A percentile compares a stretch with the other conserved stretches of the same genome.
These are phyloP conservation scores for Ecytonucleospora hepatopenaei DNA, from an alignment of 371 early-diverging fungal genomes.

Conservation along the genomic window DNA sequence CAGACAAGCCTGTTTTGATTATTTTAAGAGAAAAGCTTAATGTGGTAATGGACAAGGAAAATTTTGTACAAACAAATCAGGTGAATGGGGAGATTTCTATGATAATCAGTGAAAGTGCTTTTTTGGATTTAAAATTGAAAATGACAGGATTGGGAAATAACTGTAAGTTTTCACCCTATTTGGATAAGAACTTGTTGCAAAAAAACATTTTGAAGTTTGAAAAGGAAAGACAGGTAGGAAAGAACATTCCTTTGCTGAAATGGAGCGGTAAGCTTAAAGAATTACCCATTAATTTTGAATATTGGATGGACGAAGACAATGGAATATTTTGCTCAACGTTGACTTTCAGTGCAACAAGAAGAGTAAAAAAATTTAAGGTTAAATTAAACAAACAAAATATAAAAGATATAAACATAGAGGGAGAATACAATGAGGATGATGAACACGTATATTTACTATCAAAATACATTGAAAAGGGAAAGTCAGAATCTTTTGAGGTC, in stretches of 20 bases:
- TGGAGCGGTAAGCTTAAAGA: constrained; percentile 33
- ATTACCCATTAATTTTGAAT: constrained; percentile 43
- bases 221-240: constrained; percentile 41
- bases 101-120: constrained; percentile 41
- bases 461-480: constrained; percentile 16
- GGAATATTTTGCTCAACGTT: constrained; percentile 28
- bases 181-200: constrained; percentile 30
- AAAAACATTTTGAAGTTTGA: constrained; percentile 26
- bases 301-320: constrained; percentile 41
- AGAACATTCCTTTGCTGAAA: constrained; percentile 51
- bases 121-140: constrained; percentile 28
- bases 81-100: constrained; percentile 45
- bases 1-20: constrained; percentile 27
- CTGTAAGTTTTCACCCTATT: constrained; percentile 47
- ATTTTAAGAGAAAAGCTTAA: constrained; percentile 46
- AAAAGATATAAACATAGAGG: constrained; percentile 19
- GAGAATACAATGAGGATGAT: constrained; percentile 3
- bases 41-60: constrained; percentile 46
- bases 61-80: constrained; percentile 26
- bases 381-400: constrained; percentile 24
- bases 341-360: constrained; percentile 29
- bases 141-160: constrained; percentile 4
- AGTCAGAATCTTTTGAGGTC: constrained; percentile 34
- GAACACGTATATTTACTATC: constrained; percentile 21
- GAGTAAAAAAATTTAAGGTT: constrained; percentile 28